Evolutionary conservation across 1,284 basidiomycete species (phyloP).

Genomic region (Malassezia globosa): DNA sequence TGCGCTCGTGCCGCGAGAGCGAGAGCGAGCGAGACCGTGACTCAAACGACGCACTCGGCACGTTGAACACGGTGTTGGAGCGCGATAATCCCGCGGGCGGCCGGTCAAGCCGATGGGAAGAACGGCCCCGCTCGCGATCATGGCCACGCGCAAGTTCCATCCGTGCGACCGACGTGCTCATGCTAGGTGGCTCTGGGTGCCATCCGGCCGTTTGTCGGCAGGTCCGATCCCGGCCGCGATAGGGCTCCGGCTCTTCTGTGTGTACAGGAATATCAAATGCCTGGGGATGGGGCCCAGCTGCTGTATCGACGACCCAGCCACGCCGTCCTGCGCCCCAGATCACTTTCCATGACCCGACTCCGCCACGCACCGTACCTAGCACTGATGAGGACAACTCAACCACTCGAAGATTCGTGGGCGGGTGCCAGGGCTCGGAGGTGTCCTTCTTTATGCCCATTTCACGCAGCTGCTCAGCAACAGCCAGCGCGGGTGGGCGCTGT

Average conservation of each 20-base stretch:
- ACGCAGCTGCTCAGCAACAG: slow-evolving; percentile 35
- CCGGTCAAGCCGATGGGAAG: too few relatives aligned
- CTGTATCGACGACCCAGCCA: slow-evolving; percentile 87
- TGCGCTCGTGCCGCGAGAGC: slow-evolving; percentile 19
- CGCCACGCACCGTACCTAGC: slow-evolving; percentile 61
- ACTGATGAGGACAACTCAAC: slow-evolving; percentile 71
- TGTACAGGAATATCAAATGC: slow-evolving; percentile 14
- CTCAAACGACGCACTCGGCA: background rate
- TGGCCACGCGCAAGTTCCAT: background rate
- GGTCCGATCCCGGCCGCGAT: background rate
- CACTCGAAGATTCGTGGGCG: slow-evolving; percentile 64
- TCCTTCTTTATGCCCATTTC: slow-evolving; percentile 39
- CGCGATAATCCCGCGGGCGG: background rate
- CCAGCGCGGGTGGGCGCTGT: slow-evolving; percentile 29
- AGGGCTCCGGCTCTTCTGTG: background rate
- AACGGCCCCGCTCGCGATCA: too few relatives aligned
- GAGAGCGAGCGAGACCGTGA: slow-evolving; percentile 29
- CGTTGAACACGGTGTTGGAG: background rate
- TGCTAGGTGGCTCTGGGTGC: background rate
- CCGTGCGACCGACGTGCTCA: too few relatives aligned
- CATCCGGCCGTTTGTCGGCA: background rate
- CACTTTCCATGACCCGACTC: slow-evolving; percentile 72
- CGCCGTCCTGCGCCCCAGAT: slow-evolving; percentile 79
- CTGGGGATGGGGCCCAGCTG: slow-evolving; percentile 62
- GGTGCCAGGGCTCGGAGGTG: slow-evolving; percentile 26